Evolutionary conservation across 2,329 filamentous ascomycete genomes (phyloP).

Genomic region (Stenocarpella maydis): DNA sequence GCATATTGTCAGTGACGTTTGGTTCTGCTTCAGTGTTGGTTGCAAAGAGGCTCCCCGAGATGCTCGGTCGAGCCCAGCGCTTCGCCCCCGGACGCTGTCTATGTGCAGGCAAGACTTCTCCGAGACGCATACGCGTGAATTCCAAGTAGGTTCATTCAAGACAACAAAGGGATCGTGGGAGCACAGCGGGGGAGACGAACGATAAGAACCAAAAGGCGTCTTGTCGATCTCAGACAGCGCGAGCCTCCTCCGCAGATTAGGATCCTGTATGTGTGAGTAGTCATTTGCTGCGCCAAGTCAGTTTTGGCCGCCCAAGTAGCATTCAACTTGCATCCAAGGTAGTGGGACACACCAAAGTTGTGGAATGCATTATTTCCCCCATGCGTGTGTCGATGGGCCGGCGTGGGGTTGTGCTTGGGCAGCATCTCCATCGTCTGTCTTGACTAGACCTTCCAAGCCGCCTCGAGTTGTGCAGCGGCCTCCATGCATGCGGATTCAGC

Average conservation of each 20-base stretch:
- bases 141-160: background rate
- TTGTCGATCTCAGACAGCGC: constrained; percentile 84
- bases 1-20: constrained; percentile 30
- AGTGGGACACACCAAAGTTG: constrained; percentile 61
- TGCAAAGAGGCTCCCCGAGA: background rate
- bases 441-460: background rate
- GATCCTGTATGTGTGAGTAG: constrained; percentile 69
- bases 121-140: background rate
- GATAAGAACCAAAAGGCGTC: constrained; percentile 78
- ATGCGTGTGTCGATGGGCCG: constrained; percentile 50
- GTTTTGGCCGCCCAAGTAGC: constrained; percentile 33
- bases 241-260: constrained; percentile 78
- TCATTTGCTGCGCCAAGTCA: constrained; percentile 43
- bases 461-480: background rate
- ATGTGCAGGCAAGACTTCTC: constrained; percentile 39
- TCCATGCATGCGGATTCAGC: background rate
- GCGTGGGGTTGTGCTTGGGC: background rate
- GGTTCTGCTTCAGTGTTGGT: background rate
- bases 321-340: constrained; percentile 34
- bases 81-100: background rate
- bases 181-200: background rate
- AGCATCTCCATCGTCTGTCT: constrained; percentile 18
- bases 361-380: constrained; percentile 76
- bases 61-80: background rate
- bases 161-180: background rate